Base-by-base conservation (phyloP, 768 basidiomycete species). In the Cystofilobasidium macerans region DNA sequence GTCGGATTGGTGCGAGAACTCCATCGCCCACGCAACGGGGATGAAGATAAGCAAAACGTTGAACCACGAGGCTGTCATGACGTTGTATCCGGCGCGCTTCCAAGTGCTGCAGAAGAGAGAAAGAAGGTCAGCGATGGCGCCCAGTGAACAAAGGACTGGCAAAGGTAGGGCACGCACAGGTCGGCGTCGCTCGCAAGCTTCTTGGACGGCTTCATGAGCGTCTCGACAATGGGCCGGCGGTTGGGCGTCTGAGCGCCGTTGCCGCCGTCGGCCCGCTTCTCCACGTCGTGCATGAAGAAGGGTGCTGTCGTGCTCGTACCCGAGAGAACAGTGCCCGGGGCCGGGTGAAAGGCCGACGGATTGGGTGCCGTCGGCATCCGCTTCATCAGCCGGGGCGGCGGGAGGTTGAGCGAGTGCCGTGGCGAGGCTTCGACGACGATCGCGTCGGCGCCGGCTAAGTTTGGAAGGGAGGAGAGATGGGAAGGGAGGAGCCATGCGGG, bases 141-240 rank as follows among this genome's bases (percentile, higher is more conserved):
- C 6, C 5, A 54, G 51, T 20, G 36, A 7, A 51, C 12, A 4
- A 16, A 51, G 48, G 48, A 43, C 8, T 7, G 42, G 42, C 9
- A 20, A 47, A 16, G 45, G 14, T 8, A 48, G 8, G 14, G 18
- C 13, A 54, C 51, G 13, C 26, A 54, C 51, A 67, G 51, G 8
- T 59, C 60, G 13, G 58, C 65, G n/a, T 67, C 65, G 60, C 65
- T 67, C 22, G 65, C 65, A 20, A 61, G 65, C 59, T 67, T 67
- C 13, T 61, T 54, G 18, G 60, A 42, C 13, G 58, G 58, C 28
- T 32, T 36, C 26, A 67, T 35, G 24, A 67, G 61, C 7, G 51
- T 12, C 35, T 67, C 65, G 26, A 18, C 51, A 18, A 54, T 28
- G 5, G 51, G 51, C 28, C 51, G 3, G 18, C 51, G 16, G 4